A percentile compares a stretch with the other conserved stretches of the same genome.
Conservation (phyloP, 2,329 filamentous ascomycete genomes). For the Chalaropsis thielavioides region DNA sequence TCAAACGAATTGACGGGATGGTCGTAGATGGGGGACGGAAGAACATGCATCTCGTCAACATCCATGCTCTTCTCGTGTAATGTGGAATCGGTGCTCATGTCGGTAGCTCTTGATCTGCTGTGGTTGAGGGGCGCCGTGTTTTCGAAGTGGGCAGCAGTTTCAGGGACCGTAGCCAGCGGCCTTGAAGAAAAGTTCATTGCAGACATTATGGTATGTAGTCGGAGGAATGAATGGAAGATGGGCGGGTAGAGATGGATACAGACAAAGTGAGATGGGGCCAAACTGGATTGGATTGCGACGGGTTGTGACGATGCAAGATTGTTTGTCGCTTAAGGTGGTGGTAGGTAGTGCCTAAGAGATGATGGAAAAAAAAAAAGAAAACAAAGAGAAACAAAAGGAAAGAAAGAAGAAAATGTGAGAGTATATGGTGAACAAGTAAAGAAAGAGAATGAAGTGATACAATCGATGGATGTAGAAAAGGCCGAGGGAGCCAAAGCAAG, state of each 20-base stretch:
- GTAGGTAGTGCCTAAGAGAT: neutral
- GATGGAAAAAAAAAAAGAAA: neutral
- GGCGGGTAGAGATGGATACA: neutral
- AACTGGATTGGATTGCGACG: neutral
- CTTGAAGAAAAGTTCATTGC: constrained; percentile 2
- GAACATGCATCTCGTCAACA: constrained; percentile 30
- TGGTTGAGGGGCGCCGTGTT: constrained; percentile 8
- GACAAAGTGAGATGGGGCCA: neutral
- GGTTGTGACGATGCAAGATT: neutral
- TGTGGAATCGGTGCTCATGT: constrained; percentile 17
- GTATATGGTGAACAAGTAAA: neutral
- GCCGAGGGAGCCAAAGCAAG: neutral
- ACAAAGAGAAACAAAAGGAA: neutral
- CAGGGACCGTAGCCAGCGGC: constrained; percentile 9
- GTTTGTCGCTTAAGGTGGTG: neutral
- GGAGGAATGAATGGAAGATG: neutral
- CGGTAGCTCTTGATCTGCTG: constrained; percentile 12
- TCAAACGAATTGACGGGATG: constrained; percentile 38
- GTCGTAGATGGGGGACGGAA: constrained; percentile 29
- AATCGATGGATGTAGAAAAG: neutral
- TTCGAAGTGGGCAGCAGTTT: constrained; percentile 4
- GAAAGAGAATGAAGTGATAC: neutral
- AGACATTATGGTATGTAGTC: constrained; percentile 2
- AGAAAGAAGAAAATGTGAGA: neutral
- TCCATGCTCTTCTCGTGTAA: constrained; percentile 22